Evolutionary conservation across 2,329 filamentous ascomycete genomes (phyloP), one percentile per base, ranked within the genome.

Genomic region (Cryphonectria japonica): DNA sequence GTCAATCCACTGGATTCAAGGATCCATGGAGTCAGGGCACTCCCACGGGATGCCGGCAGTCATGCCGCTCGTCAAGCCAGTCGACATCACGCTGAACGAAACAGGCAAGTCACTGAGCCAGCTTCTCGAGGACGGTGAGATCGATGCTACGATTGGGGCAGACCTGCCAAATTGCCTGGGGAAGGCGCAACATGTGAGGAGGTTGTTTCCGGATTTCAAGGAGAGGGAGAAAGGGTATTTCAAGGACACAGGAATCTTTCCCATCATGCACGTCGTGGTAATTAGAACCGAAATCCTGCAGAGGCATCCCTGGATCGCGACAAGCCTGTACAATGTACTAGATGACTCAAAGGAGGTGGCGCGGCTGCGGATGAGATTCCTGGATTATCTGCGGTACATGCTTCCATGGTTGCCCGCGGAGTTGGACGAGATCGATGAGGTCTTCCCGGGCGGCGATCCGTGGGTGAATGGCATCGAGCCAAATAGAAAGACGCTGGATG

Each of bases 81-180:
- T 78, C 41, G 73, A 76, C 9, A 77, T 78, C 65, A 73, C 64
- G n/a, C 68, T 60, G 34, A 79, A 79, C 71, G 74, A 50, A 8
- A 75, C 71, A 61, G 71, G 72, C n/a, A 79, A 78, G 60, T 78
- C 78, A 1, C 74, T 80, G 6, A 75, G 74, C 61, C 72, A 79
- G 37, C 73, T 80, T 9, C 76, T 82, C 11, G 77, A 77, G 59
- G 76, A 78, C 32, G 80, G 80, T n/a, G 77, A 78, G 32, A 78
- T 82, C 64, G 80, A 78, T 66, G 80, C 80, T 9, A 80, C 77
- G 3, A 78, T 82, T 57, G 78, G 79, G 2, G 79, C 80, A 9
- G 76, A 80, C 43, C 62, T 76, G 6, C 79, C 80, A 0, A 64
- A 73, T 29, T 80, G 76, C 72, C 68, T 81, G 6, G 77, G 76